Evolutionary conservation across 192 early-diverging fungal species (phyloP).

Genomic region (Umbelopsis ramanniana): DNA sequence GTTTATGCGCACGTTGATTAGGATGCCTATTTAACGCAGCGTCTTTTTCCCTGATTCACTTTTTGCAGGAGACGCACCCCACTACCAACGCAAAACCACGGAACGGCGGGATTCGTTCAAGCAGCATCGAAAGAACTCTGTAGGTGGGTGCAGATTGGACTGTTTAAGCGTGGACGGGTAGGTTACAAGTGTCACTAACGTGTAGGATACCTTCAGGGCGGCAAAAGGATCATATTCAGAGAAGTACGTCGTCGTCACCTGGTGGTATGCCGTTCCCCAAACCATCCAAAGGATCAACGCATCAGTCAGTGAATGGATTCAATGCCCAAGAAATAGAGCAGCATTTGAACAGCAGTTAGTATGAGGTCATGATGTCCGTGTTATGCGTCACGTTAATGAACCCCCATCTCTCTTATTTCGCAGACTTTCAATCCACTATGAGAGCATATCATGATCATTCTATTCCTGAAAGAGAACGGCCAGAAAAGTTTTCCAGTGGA

Average conservation of each 20-base stretch:
- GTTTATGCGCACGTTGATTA: too few species aligned
- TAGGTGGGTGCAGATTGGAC: not conserved
- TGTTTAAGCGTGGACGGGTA: not conserved
- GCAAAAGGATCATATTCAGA: not conserved
- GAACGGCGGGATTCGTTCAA: conserved; percentile 14
- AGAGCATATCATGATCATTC: not conserved
- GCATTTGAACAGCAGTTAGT: not conserved
- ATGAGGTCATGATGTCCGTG: not conserved
- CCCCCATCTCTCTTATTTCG: not conserved
- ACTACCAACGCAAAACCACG: not conserved
- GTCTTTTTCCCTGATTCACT: too few species aligned
- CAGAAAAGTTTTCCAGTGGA: conserved; percentile 12
- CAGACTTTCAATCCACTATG: conserved; percentile 2
- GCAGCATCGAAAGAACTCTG: conserved; percentile 12
- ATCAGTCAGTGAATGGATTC: not conserved
- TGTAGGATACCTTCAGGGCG: not conserved
- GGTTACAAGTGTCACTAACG: not conserved
- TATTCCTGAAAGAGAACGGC: conserved; percentile 1
- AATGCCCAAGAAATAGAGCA: conserved; percentile 7
- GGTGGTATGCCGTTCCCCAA: not conserved
- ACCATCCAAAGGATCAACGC: not conserved
- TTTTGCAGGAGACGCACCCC: not conserved
- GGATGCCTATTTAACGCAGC: too few species aligned
- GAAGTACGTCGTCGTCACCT: not conserved
- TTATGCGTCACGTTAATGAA: not conserved